Conservation (phyloP, 2,329 filamentous ascomycete species). For the Atkinsonella hypoxylon region DNA sequence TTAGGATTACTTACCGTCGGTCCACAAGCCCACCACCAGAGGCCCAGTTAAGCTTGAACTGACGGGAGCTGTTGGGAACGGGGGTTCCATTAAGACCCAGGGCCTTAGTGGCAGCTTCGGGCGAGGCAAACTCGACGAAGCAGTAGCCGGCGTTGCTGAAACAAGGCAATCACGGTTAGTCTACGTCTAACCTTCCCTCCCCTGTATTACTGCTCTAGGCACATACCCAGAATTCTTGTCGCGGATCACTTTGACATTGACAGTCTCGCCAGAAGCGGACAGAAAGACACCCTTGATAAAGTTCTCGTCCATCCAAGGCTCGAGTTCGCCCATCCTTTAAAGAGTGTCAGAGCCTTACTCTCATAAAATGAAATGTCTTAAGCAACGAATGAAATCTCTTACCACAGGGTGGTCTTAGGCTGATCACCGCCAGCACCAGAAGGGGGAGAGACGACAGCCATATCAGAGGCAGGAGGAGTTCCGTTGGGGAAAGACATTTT, state of each 20-base stretch:
- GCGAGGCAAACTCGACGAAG: conserved; percentile 82
- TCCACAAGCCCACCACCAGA: conserved; percentile 92
- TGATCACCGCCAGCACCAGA: conserved; percentile 29
- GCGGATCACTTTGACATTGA: conserved; percentile 99
- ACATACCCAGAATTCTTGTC: conserved; percentile 93
- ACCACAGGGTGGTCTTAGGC: conserved; percentile 49
- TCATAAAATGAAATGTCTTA: too few relatives aligned
- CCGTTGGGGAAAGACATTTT: conserved; percentile 27
- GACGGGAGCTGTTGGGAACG: conserved; percentile 86
- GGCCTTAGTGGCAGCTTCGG: conserved; percentile 82
- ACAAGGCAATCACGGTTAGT: not conserved
- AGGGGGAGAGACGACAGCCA: conserved; percentile 22
- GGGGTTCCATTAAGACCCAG: conserved; percentile 77
- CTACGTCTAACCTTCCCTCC: not conserved
- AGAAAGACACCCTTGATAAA: conserved; percentile 89
- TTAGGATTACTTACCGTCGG: conserved; percentile 52
- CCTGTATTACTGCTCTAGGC: not conserved
- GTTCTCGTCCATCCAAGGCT: conserved; percentile 98
- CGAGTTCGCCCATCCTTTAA: conserved; percentile 92
- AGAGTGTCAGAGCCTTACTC: conserved; percentile 8
- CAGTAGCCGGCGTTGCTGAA: conserved; percentile 91
- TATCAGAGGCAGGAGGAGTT: conserved; percentile 26
- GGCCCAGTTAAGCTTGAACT: conserved; percentile 99
- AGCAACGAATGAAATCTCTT: conserved; percentile 4
- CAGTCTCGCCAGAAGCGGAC: conserved; percentile 81